These are phyloP conservation scores for Chenopodium album DNA, from an alignment of 148 eudicot species.

Conservation along the genomic window DNA sequence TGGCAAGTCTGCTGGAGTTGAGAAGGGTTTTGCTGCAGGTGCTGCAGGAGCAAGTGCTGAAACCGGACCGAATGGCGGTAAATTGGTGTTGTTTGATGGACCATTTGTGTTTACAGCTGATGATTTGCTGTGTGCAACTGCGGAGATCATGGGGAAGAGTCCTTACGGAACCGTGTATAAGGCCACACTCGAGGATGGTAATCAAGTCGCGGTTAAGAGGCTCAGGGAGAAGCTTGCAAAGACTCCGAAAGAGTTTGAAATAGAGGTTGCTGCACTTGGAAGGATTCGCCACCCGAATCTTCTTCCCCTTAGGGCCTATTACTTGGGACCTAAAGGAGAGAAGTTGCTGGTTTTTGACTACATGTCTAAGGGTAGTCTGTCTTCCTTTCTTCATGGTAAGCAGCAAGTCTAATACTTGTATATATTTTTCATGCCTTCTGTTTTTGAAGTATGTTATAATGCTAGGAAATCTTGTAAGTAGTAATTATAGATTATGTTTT, in stretches of 20 bases:
- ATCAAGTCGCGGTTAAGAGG: conserved; percentile 86
- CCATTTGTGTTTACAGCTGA: conserved; percentile 84
- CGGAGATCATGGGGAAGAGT: conserved; percentile 92
- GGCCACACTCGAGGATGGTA: conserved; percentile 83
- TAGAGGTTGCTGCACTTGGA: conserved; percentile 68
- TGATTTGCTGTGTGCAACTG: conserved; percentile 84
- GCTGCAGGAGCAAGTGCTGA: conserved; percentile 41
- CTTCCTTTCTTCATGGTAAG: conserved; percentile 89
- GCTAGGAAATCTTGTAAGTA: neutral
- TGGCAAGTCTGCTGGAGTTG: conserved; percentile 16
- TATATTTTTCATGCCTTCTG: too few relatives aligned
- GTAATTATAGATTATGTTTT: neutral
- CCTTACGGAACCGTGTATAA: conserved; percentile 80
- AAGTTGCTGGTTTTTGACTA: conserved; percentile 85
- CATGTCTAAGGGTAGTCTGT: conserved; percentile 78
- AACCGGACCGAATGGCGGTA: conserved; percentile 64
- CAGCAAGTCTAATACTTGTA: neutral
- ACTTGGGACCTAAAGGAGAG: conserved; percentile 90
- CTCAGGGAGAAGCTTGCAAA: conserved; percentile 84
- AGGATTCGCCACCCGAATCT: conserved; percentile 72
- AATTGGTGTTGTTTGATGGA: conserved; percentile 84
- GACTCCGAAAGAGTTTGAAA: conserved; percentile 80
- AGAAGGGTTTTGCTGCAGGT: conserved; percentile 22
- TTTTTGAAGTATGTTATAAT: too few relatives aligned
- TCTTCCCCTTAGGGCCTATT: conserved; percentile 81